These are phyloP conservation scores for Silene conica DNA, from an alignment of 148 eudicot genomes.

Conservation along the genomic window DNA sequence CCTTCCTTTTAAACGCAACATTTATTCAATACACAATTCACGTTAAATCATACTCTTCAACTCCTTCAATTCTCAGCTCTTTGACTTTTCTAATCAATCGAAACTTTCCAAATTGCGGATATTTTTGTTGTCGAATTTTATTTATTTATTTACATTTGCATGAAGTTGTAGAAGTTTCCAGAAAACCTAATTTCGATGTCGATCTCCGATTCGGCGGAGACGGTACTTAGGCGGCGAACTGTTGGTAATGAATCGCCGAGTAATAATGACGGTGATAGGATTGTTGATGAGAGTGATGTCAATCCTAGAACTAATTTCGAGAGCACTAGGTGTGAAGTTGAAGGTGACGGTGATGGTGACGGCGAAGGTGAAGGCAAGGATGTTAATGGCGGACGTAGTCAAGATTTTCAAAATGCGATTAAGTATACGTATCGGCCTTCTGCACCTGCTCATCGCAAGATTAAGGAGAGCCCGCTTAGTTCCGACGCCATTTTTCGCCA, in stretches of 20 bases:
- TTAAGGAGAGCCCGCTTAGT: conserved; percentile 88
- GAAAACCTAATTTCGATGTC: neutral
- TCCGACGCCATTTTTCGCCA: conserved; percentile 90
- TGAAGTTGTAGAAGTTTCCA: neutral
- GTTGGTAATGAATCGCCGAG: neutral
- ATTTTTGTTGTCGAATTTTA: too few relatives aligned
- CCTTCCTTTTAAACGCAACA: too few relatives aligned
- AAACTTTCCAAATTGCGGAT: too few relatives aligned
- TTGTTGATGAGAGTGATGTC: conserved; percentile 11
- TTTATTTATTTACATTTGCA: neutral
- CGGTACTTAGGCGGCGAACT: neutral
- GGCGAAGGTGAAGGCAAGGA: conserved; percentile 22
- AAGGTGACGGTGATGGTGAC: conserved; percentile 29
- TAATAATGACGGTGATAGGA: conserved; percentile 22
- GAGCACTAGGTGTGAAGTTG: conserved; percentile 2
- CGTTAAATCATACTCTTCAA: neutral
- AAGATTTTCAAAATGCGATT: conserved; percentile 12
- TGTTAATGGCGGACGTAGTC: conserved; percentile 5
- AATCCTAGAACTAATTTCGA: conserved; percentile 11
- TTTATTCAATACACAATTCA: too few relatives aligned
- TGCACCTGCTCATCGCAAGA: conserved; percentile 71
- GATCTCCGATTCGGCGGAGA: neutral
- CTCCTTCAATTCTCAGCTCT: neutral
- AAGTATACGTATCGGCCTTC: conserved; percentile 58
- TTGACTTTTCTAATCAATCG: neutral